Base-by-base conservation (phyloP, 148 eudicot species). In the Chenopodium suecicum region DNA sequence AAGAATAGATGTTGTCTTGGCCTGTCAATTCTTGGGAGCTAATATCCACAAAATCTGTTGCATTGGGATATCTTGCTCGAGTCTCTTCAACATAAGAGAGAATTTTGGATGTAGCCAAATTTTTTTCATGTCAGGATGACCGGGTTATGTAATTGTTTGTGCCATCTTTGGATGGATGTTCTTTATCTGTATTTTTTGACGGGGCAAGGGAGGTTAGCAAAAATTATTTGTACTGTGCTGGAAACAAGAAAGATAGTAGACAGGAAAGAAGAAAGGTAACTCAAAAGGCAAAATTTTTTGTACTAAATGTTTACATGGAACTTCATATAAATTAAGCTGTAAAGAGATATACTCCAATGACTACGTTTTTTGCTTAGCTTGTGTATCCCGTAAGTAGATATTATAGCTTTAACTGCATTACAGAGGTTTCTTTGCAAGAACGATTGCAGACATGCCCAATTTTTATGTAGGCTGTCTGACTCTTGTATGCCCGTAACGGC, bases 31-130 rank as follows among this genome's bases (percentile, higher is more conserved):
- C 12, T 69, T 69, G 50, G 50, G 22, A 41, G 74, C 9, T 34
- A 74, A 74, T 16, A 13, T 6, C 1, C 6, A 44, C 13, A 32
- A 41, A 72, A 12, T 19, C 10, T 41, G 58, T 74, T 50, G 8
- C 9, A 22, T 22, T 48, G 54, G 31, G 32, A 13, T 73, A n/a
- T 20, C 20, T 23, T 73, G n/a, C 74, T 41, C 6, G 44, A 41
- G 44, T 41, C 44, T 0, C 41, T 48, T 46, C 32, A 48, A 9
- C 22, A 1, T 22, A 72, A 11, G 13, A 32, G 4, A 32, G 23
- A 74, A 48, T 25, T 73, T 50, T 74, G 41, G 63, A 14, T 74
- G 29, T 27, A 73, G 75, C 34, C n/a, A 25, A 72, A 72, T 46
- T 23, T 73, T 32, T 47, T 23, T 73, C 16, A 10, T 20, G 13